Evolutionary conservation across 352 stramenopile species (phyloP).

Genomic region (Lagenidium giganteum): DNA sequence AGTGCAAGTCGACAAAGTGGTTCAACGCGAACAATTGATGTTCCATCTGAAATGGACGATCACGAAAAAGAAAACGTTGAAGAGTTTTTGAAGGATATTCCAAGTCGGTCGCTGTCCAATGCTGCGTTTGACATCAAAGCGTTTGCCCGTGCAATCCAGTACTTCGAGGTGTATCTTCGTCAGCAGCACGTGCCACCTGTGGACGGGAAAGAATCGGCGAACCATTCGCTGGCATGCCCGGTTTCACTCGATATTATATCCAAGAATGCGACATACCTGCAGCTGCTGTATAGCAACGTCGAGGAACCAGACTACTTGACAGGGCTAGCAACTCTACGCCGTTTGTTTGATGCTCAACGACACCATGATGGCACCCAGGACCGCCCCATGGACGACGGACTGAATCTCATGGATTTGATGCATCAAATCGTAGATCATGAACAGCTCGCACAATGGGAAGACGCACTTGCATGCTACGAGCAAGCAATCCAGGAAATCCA

Average conservation of each 20-base stretch:
- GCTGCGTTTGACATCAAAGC: conserved; percentile 66
- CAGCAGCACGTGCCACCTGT: conserved; percentile 29
- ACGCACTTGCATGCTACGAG: conserved; percentile 72
- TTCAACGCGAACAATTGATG: conserved; percentile 28
- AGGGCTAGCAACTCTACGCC: conserved; percentile 48
- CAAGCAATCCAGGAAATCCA: conserved; percentile 73
- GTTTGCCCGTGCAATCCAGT: conserved; percentile 67
- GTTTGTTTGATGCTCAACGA: conserved; percentile 38
- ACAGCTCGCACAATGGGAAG: conserved; percentile 70
- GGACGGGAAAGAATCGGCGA: not conserved
- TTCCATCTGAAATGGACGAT: conserved; percentile 54
- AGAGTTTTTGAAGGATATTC: conserved; percentile 73
- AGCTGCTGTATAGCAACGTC: conserved; percentile 73
- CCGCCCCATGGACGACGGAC: conserved; percentile 21
- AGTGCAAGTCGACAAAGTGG: conserved; percentile 33
- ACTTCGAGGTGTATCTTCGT: conserved; percentile 67
- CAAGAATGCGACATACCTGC: conserved; percentile 62
- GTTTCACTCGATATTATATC: conserved; percentile 43
- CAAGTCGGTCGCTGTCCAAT: conserved; percentile 56
- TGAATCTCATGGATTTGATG: conserved; percentile 63
- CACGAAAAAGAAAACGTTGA: conserved; percentile 76
- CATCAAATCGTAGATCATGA: conserved; percentile 68
- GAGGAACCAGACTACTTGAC: conserved; percentile 67
- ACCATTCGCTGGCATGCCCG: no score
- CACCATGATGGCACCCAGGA: conserved; percentile 22